Conservation (phyloP, 306 rosid species). For the Malus sieversii region DNA sequence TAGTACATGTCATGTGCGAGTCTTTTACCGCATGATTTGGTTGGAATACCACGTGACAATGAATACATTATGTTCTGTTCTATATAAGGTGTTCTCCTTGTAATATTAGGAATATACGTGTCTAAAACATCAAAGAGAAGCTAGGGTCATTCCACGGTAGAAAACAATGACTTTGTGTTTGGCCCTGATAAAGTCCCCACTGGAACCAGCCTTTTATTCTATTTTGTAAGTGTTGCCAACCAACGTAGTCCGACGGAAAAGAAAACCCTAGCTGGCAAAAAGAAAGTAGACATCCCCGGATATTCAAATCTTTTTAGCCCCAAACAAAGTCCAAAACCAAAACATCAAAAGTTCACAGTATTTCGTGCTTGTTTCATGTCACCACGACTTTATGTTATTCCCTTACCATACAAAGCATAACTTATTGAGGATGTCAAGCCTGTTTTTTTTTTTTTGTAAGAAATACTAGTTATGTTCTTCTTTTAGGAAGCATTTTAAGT, state of each 20-base stretch:
- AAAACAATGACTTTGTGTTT: slow-evolving; percentile 25
- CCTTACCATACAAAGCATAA: neutral
- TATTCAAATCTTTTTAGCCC: slow-evolving; percentile 51
- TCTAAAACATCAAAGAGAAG: no score
- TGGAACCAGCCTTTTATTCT: slow-evolving; percentile 52
- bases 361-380: neutral
- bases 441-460: no score
- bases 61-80: rapidly evolving
- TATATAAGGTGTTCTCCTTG: no score
- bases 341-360: slow-evolving; percentile 40
- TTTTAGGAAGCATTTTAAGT: no score
- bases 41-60: no score
- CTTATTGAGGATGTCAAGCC: neutral
- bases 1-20: no score
- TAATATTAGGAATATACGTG: no score
- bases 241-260: slow-evolving; percentile 27
- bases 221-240: slow-evolving; percentile 43
- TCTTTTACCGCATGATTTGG: no score
- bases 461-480: no score
- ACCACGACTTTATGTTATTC: neutral
- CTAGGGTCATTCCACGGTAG: no score
- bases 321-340: slow-evolving; percentile 37
- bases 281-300: slow-evolving; percentile 18
- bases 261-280: slow-evolving; percentile 11
- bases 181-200: slow-evolving; percentile 56